Conservation (phyloP, 1,284 basidiomycete genomes). For the Phenoliferia sp. region DNA sequence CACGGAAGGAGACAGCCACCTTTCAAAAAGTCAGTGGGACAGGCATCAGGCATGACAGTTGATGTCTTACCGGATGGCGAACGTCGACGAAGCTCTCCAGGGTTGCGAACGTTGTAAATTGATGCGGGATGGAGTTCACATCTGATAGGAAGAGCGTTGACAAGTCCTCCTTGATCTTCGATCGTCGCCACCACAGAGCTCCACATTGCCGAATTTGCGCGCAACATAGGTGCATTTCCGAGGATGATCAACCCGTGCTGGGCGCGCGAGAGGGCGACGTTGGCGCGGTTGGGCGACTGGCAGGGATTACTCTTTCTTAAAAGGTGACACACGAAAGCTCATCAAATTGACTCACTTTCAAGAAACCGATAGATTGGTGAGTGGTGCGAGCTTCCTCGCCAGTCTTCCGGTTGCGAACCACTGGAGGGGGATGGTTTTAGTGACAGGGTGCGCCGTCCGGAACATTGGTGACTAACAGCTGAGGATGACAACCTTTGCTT, state of each 20-base stretch:
- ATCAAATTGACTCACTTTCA: slow-evolving; percentile 45
- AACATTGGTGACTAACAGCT: too few species aligned
- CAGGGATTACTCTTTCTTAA: too few species aligned
- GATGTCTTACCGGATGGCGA: too few species aligned
- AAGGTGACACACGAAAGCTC: too few species aligned
- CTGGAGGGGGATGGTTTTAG: too few species aligned
- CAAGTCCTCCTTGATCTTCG: slow-evolving; percentile 49
- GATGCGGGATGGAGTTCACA: slow-evolving; percentile 57
- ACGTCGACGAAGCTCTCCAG: slow-evolving; percentile 53
- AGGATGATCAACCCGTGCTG: slow-evolving; percentile 65
- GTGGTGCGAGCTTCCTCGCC: too few species aligned
- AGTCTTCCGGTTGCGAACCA: too few species aligned
- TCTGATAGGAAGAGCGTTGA: slow-evolving; percentile 53
- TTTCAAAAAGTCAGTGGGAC: slow-evolving; percentile 61
- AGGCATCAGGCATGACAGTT: too few species aligned
- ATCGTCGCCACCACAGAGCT: slow-evolving; percentile 54
- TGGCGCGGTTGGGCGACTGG: slow-evolving; percentile 46
- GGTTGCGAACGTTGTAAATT: slow-evolving; percentile 48
- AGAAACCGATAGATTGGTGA: slow-evolving; percentile 71
- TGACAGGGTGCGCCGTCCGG: too few species aligned
- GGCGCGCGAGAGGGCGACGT: slow-evolving; percentile 68
- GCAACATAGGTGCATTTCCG: slow-evolving; percentile 53
- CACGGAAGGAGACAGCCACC: slow-evolving; percentile 63
- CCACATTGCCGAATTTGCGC: slow-evolving; percentile 55
- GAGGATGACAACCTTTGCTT: slow-evolving; percentile 49